Conservation (phyloP, 768 basidiomycete species). For the Collybia mongolica region DNA sequence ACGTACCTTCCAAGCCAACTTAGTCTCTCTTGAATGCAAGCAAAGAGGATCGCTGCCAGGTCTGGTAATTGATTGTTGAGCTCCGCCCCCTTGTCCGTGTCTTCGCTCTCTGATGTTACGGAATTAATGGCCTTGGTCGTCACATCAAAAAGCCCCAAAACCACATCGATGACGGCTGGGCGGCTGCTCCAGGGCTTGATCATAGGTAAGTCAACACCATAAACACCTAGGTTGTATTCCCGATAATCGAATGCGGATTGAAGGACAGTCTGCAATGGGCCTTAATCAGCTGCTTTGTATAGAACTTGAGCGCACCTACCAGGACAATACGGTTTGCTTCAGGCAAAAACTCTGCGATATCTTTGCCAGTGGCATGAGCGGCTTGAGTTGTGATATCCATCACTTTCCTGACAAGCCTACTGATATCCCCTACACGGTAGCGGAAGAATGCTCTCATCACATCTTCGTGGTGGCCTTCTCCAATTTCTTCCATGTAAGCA, state of each 20-base stretch:
- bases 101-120: constrained; percentile 24
- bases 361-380: constrained; percentile 42
- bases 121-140: constrained; percentile 51
- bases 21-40: constrained; percentile 65
- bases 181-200: constrained; percentile 84
- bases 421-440: constrained; percentile 62
- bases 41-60: constrained; percentile 61
- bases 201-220: constrained; percentile 73
- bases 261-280: constrained; percentile 56
- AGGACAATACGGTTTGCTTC: constrained; percentile 71
- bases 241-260: constrained; percentile 76
- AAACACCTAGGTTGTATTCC: constrained; percentile 66
- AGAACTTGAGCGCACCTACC: constrained; percentile 42
- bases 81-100: constrained; percentile 27
- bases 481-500: constrained; percentile 60
- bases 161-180: constrained; percentile 61
- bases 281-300: neutral
- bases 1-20: constrained; percentile 64
- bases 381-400: constrained; percentile 43
- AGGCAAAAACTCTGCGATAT: constrained; percentile 44
- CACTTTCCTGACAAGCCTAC: constrained; percentile 62
- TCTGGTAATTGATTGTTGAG: constrained; percentile 59
- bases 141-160: constrained; percentile 69
- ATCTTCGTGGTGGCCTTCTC: constrained; percentile 66
- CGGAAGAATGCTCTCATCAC: constrained; percentile 85